phyloP scores from a whole-genome alignment of 139 green algal species.

The Gonium pectorale region DNA sequence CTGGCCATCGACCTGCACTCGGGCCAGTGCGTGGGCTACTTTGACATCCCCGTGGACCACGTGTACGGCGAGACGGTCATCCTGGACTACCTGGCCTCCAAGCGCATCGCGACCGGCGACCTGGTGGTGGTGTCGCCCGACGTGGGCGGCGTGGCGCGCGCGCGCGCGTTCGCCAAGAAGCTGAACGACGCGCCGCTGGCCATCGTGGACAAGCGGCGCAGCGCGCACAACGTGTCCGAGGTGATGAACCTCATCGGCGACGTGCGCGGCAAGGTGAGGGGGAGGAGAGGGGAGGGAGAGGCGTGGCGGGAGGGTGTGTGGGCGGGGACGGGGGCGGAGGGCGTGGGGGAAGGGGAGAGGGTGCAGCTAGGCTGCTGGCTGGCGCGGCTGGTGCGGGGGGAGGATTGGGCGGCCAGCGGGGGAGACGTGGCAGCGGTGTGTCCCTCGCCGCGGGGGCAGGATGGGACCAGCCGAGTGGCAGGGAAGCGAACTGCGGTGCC shows the following conservation, averaged over 20 bases:
- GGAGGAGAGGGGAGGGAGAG: slow-evolving; percentile 41
- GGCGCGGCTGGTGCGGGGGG: too few species aligned
- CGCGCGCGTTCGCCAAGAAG: slow-evolving; percentile 99
- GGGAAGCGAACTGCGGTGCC: too few species aligned
- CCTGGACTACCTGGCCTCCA: slow-evolving; percentile 98
- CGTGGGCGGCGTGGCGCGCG: slow-evolving; percentile 96
- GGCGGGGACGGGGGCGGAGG: neutral
- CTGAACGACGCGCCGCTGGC: slow-evolving; percentile 97
- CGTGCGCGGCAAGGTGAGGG: slow-evolving; percentile 91
- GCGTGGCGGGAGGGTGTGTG: neutral
- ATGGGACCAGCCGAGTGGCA: too few species aligned
- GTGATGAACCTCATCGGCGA: slow-evolving; percentile 99
- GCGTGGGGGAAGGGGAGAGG: neutral
- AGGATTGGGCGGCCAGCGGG: too few species aligned
- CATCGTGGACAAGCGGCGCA: slow-evolving; percentile 98
- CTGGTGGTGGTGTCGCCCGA: slow-evolving; percentile 98
- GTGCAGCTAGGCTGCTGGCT: too few species aligned
- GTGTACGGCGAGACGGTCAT: slow-evolving; percentile 84
- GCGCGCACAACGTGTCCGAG: slow-evolving; percentile 96
- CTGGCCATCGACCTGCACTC: slow-evolving; percentile 97
- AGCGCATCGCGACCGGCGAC: slow-evolving; percentile 92
- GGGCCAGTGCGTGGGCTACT: slow-evolving; percentile 97
- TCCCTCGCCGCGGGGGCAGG: too few species aligned
- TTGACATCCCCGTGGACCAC: slow-evolving; percentile 99
- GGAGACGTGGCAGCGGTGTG: too few species aligned